Conservation (phyloP, 306 rosid species). For the Oemleria cerasiformis region DNA sequence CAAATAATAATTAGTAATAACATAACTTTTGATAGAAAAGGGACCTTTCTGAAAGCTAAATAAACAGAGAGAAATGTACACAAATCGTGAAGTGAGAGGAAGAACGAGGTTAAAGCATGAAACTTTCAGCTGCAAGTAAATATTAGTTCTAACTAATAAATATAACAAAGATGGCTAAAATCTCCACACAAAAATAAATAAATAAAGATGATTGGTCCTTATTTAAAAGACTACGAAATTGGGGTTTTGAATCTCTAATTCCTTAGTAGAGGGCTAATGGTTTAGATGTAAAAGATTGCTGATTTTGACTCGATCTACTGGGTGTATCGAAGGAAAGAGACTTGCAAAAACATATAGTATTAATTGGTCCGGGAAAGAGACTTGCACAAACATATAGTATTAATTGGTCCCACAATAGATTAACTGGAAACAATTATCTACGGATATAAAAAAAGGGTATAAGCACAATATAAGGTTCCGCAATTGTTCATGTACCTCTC, state of each 20-base stretch:
- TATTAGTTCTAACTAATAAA: background rate
- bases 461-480: background rate
- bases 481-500: conserved; percentile 16
- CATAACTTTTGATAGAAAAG: background rate
- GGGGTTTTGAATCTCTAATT: no score
- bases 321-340: no score
- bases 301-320: no score
- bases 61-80: background rate
- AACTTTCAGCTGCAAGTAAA: background rate
- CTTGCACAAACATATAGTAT: background rate
- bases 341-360: no score
- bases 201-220: no score
- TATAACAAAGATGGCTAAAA: background rate
- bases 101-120: background rate
- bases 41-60: background rate
- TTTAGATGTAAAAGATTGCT: background rate
- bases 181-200: no score
- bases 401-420: background rate
- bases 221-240: no score
- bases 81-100: background rate
- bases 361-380: background rate
- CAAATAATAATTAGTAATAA: no score
- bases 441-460: background rate
- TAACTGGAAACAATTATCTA: background rate
- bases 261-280: background rate